Evolutionary conservation across 306 rosid genomes (phyloP).

Genomic region (Acacia melanoxylon): DNA sequence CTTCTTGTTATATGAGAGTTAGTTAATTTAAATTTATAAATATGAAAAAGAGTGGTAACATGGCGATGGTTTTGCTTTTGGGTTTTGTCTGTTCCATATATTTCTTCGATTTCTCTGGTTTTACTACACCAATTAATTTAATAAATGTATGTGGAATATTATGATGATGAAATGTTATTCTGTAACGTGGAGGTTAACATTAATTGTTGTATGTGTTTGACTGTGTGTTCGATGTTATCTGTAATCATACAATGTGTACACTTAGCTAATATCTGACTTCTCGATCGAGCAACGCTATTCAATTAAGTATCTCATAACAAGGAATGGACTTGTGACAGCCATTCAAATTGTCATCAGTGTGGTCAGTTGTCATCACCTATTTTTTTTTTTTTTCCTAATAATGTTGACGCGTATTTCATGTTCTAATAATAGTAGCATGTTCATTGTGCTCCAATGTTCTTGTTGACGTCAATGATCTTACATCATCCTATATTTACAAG

Average conservation of each 20-base stretch:
- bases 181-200: background rate
- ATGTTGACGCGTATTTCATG: too few relatives aligned
- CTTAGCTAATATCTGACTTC: too few relatives aligned
- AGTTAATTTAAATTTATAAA: too few relatives aligned
- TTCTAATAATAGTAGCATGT: too few relatives aligned
- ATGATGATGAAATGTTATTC: background rate
- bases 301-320: too few relatives aligned
- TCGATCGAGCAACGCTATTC: too few relatives aligned
- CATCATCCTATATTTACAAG: background rate
- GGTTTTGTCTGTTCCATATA: background rate
- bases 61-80: background rate
- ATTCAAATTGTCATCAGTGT: too few relatives aligned
- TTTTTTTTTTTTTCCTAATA: too few relatives aligned
- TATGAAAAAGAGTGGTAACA: fast-evolving
- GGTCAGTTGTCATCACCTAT: too few relatives aligned
- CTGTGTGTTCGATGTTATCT: background rate
- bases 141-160: background rate
- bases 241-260: background rate
- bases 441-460: too few relatives aligned
- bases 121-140: background rate
- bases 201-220: background rate
- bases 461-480: background rate
- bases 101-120: background rate
- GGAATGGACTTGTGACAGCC: too few relatives aligned
- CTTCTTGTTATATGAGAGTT: fast-evolving